Conservation (phyloP, 2,329 filamentous ascomycete species). For the Dactylellina sp. region DNA sequence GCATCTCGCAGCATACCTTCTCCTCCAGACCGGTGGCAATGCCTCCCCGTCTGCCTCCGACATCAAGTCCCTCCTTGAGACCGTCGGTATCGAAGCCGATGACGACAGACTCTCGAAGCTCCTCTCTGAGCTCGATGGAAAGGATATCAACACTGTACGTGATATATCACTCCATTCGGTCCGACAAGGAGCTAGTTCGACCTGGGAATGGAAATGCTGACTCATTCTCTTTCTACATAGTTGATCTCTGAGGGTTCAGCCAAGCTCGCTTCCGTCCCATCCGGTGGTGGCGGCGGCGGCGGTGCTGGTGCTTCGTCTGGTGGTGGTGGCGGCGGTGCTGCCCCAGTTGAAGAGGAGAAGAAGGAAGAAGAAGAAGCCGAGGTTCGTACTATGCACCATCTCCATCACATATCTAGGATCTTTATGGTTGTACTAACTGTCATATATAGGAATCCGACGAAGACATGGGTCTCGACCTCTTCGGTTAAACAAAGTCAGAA, state of each 20-base stretch:
- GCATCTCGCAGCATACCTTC: slow-evolving; percentile 99
- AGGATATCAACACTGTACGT: slow-evolving; percentile 81
- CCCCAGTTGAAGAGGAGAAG: slow-evolving; percentile 74
- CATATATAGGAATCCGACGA: slow-evolving; percentile 74
- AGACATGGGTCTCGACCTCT: slow-evolving; percentile 80
- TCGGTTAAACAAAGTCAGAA: slow-evolving; percentile 39
- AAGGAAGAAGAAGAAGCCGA: slow-evolving; percentile 83
- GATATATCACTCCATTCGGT: neutral
- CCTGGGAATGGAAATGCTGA: too few species aligned
- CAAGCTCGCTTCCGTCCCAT: slow-evolving; percentile 98
- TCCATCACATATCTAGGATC: slow-evolving; percentile 78
- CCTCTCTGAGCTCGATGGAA: slow-evolving; percentile 89
- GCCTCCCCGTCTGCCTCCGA: slow-evolving; percentile 84
- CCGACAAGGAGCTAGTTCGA: slow-evolving; percentile 61
- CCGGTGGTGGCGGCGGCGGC: slow-evolving; percentile 82
- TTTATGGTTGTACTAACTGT: slow-evolving; percentile 63
- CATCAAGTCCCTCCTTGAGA: slow-evolving; percentile 87
- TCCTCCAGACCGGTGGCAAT: slow-evolving; percentile 95
- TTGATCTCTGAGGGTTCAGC: slow-evolving; percentile 87
- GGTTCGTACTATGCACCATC: slow-evolving; percentile 80
- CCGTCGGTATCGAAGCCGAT: slow-evolving; percentile 95
- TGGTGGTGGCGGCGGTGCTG: slow-evolving; percentile 74
- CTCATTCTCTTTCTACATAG: slow-evolving; percentile 66
- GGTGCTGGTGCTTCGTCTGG: slow-evolving; percentile 76
- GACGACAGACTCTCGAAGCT: slow-evolving; percentile 85